Evolutionary conservation across 2,329 filamentous ascomycete species (phyloP), one percentile per base, ranked within the genome.

Genomic region (Pseudogymnoascus sp.): DNA sequence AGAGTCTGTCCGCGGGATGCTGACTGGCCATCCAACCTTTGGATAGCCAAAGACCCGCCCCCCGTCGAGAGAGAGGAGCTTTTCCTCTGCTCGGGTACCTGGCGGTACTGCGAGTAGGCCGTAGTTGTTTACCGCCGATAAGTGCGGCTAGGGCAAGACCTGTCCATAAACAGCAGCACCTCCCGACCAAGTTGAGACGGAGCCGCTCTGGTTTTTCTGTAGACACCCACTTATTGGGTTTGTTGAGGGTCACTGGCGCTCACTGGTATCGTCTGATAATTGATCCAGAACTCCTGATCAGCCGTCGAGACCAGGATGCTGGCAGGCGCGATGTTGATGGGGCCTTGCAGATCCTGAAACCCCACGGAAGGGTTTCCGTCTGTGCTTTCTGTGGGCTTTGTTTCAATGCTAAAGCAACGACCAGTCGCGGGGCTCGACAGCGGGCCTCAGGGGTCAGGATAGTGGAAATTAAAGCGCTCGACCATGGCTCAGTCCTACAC

Each of bases 341-440:
- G 25, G 47, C 47, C 25, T 31, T 56, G 50, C 50, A 56, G 50
- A 56, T 56, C 50, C 50, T 56, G 28, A 56, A 56, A 56, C 47
- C 47, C 47, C 47, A 56, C 47, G 47, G 25, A 56, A 56, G 47
- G n/a, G 47, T 56, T 31, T 3, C 47, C 28, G 50, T 56, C 50
- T 56, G 50, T 56, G 50, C 50, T 56, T 56, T 56, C 50, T 56
- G 50, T 56, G 50, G 50, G 50, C 50, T 56, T 56, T 56, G 50
- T 56, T 56, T 56, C 50, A 56, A 56, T 33, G 50, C 50, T 33
- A 56, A 56, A 33, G 25, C n/a, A 14, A 56, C 50, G 50, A 33
- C 50, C 50, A 56, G 28, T 56, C 10, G 50, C 50, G 50, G 50
- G 28, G 5, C 50, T 56, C 28, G 28, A 33, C 28, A 21, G 28